Base-by-base conservation (phyloP, 139 green algal species). In the Chlorella sp. region DNA sequence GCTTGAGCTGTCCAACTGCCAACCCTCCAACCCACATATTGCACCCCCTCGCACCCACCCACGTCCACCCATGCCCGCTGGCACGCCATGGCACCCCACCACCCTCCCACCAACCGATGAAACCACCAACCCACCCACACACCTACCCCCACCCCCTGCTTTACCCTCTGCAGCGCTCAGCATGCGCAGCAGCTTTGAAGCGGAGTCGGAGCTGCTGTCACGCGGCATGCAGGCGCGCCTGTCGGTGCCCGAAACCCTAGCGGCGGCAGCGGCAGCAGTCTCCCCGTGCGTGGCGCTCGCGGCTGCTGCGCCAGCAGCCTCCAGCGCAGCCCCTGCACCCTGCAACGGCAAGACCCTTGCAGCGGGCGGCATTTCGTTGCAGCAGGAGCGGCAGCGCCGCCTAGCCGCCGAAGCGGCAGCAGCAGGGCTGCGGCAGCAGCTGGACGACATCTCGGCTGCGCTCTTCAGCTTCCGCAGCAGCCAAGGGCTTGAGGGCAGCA, bases 361-460 rank as follows among this genome's bases (percentile, higher is more conserved):
- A 73, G 34, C 67, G 11, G 67, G 67, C 8, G 17, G 67, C 13
- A 41, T 17, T n/a, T 64, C 58, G 60, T 16, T 83, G 28, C 60
- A 62, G 60, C 58, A 83, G 58, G 77, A 83, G 77, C 77, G 77
- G 26, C 58, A 62, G 60, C 77, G 30, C 26, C 40, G 77, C 30
- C 58, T 43, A 28, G 77, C 38, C 0, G 77, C 77, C 4, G 58
- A 83, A 40, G 30, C 60, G 0, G 30, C 77, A 3, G 60, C 40
- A 9, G 60, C 60, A 4, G 26, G 41, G 5, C 77, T 83, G 60
- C 41, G 32, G 40, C 28, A 41, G 14, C 77, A 83, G 60, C 41
- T 83, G 41, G 77, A 83, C 9, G 77, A 83, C 26, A 73, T 83
- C 9, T 58, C 77, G 1, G 60, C 77, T 0, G 34, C 40, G 30